These are phyloP conservation scores for Yarrowia keelungensis DNA, from an alignment of 805 yeast species.

Conservation along the genomic window DNA sequence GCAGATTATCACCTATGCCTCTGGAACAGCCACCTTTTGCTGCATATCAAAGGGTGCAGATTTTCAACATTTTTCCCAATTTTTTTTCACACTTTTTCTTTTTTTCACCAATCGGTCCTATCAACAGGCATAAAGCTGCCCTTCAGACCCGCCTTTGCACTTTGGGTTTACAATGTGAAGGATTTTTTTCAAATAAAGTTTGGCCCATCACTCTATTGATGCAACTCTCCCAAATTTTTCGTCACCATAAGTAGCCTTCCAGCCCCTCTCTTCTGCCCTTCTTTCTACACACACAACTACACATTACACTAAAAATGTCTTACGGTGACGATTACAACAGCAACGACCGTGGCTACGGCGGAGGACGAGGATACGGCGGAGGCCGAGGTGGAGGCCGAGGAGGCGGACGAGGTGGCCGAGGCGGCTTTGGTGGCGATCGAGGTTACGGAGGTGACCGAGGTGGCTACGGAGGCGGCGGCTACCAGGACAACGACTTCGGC, in stretches of 20 bases:
- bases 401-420: slow-evolving; percentile 53
- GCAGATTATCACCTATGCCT: too few species aligned
- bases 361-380: slow-evolving; percentile 47
- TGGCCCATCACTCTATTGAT: slow-evolving; percentile 14
- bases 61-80: background rate
- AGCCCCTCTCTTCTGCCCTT: slow-evolving; percentile 9
- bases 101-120: too few species aligned
- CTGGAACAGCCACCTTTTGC: too few species aligned
- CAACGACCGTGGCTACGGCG: slow-evolving; percentile 46
- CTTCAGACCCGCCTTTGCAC: background rate
- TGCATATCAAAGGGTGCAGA: slow-evolving; percentile 2
- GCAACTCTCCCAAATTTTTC: slow-evolving; percentile 32
- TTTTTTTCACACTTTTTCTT: background rate
- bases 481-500: slow-evolving; percentile 57
- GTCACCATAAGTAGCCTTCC: slow-evolving; percentile 13
- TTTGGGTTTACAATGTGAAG: slow-evolving; percentile 6
- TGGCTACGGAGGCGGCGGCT: slow-evolving; percentile 54
- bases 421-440: slow-evolving; percentile 52
- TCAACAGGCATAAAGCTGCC: slow-evolving; percentile 19
- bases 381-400: slow-evolving; percentile 51
- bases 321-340: slow-evolving; percentile 47
- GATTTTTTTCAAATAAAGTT: slow-evolving; percentile 31
- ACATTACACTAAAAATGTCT: slow-evolving; percentile 40
- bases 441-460: slow-evolving; percentile 54
- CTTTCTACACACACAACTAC: slow-evolving; percentile 17